Evolutionary conservation across 352 stramenopile genomes (phyloP), one percentile per base, ranked within the genome.

Genomic region (Globisporangium emineosum): DNA sequence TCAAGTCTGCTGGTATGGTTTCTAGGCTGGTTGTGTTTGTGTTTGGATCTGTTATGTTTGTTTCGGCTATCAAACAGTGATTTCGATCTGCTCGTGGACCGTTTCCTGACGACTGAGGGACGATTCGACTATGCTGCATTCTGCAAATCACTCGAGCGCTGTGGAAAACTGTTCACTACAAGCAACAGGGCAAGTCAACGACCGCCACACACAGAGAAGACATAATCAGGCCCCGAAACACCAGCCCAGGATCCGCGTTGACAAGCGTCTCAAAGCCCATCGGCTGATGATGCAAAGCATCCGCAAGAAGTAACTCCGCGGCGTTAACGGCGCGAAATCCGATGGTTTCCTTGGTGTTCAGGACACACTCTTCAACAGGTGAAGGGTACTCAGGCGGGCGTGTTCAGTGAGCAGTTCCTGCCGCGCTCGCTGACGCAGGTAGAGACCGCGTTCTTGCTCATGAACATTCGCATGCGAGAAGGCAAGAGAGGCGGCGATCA

Each of bases 271-370:
- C 3, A 79, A 89, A 56, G 72, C 67, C 0, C 81, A 89, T 54
- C 70, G 77, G 0, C 37, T 87, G 19, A 55, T 86, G 2, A 74
- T 69, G 43, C 66, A 77, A 23, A 82, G 73, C 37, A 77, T 89
- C 51, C 79, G 79, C 5, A 70, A 69, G 13, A 90, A 90, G 64
- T 66, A 89, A 9, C 66, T 88, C 10, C 73, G 63, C 13, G 81
- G 81, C 0, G 57, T 87, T 5, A 49, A 78, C 30, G 69, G 75
- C 3, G 33, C 64, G 6, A 62, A 75, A 2, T 62, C 53, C 1
- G 56, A 81, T 6, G 81, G 79, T 0, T 88, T 75, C 47, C 42
- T 77, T 4, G 77, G 79, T 1, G 60, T 90, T 42, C 66, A 83
- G 57, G 79, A 79, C 12, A 58, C 62, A 0, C 54, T 90, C 0